Evolutionary conservation across 768 basidiomycete genomes (phyloP), one percentile per base, ranked within the genome.

Genomic region (Suillus lakei): DNA sequence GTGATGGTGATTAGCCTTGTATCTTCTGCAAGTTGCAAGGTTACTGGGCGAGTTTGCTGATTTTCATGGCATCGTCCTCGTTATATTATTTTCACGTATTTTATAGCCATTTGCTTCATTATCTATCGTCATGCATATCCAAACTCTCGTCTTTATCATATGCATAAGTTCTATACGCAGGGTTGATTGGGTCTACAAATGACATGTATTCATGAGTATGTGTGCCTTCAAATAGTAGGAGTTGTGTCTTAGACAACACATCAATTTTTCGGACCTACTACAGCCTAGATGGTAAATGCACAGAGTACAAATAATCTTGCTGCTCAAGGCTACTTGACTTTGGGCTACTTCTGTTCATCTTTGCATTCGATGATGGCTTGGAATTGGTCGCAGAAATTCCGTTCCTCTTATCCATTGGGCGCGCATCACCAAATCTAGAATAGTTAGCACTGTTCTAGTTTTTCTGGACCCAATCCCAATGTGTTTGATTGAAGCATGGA

Each of bases 81-180:
- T 59, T 59, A 59, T 30, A 59, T 59, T 59, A 59, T 59, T 41
- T 41, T 59, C 28, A 59, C 58, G 39, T 39, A 59, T 59, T 59
- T 59, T 41, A 41, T 59, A 28, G 39, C 39, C 58, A 59, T 59
- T 21, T 59, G 39, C 12, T 30, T n/a, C 39, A 59, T 59, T 59
- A 59, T 12, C 26, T 41, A 59, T 59, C 18, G 58, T 41, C 58
- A 28, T 59, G 58, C 58, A 59, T 59, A 59, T 39, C 58, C 58
- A 39, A 30, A 59, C 58, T 21, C 58, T 59, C 39, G 58, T 59
- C 39, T 59, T 41, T 59, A 59, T 59, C 18, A 41, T 41, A 59
- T 59, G 58, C 58, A 59, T 59, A 59, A 59, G 58, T 59, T 39
- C 39, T 59, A 41, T 59, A 54, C 53, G 32, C 53, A 54, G n/a